Evolutionary conservation across 768 basidiomycete species (phyloP).

Genomic region (Sporobolomyces roseus): DNA sequence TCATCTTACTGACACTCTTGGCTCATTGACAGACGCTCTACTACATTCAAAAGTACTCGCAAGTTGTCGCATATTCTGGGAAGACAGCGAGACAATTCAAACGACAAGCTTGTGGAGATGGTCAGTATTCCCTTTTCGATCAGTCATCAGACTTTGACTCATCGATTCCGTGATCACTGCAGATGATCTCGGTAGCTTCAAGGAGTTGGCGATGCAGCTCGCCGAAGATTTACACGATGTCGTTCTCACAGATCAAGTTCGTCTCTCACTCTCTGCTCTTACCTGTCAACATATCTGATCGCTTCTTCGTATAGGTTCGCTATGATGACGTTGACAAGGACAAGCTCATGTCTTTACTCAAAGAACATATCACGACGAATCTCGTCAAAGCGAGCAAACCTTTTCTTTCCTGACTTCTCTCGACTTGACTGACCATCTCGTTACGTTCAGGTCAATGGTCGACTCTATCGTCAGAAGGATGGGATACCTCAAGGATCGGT

Average conservation of each 20-base stretch:
- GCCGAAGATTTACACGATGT: conserved; percentile 66
- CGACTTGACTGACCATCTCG: neutral
- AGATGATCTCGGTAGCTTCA: conserved; percentile 66
- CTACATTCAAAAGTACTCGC: conserved; percentile 65
- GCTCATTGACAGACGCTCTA: conserved; percentile 60
- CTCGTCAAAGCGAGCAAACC: conserved; percentile 68
- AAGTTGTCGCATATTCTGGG: conserved; percentile 59
- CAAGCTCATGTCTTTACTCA: conserved; percentile 67
- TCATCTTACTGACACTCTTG: neutral
- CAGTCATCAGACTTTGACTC: neutral
- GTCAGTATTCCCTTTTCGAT: conserved; percentile 50
- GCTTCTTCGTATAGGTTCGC: conserved; percentile 51
- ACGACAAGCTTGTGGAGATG: conserved; percentile 59
- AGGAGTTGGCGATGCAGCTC: conserved; percentile 64
- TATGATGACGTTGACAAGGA: conserved; percentile 58
- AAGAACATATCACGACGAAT: conserved; percentile 86
- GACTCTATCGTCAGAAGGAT: conserved; percentile 78
- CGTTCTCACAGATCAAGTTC: conserved; percentile 80
- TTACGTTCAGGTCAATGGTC: conserved; percentile 65
- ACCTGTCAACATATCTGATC: neutral
- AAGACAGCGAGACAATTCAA: conserved; percentile 9
- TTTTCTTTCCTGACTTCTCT: neutral
- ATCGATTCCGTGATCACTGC: conserved; percentile 53
- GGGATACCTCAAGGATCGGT: conserved; percentile 97
- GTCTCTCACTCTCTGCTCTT: too few species aligned